phyloP scores from a whole-genome alignment of 1,284 basidiomycete genomes.

The Schizophyllum commune region DNA sequence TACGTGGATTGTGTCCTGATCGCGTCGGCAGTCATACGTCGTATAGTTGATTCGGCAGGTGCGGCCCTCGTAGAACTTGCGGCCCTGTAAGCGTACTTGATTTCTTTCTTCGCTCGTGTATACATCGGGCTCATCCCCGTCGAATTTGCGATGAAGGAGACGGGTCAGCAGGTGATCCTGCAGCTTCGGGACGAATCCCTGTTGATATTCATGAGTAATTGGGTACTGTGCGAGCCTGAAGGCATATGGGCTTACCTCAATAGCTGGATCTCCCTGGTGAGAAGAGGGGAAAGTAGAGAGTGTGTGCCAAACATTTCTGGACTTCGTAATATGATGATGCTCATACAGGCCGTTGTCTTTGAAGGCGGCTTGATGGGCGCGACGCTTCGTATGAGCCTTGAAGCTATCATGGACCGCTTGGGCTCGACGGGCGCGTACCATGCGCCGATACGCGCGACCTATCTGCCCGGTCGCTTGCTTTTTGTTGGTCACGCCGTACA shows the following conservation, averaged over 20 bases:
- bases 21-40: conserved; percentile 18
- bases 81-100: conserved; percentile 5
- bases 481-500: conserved; percentile 14
- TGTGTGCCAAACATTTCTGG: background rate
- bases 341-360: conserved; percentile 6
- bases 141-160: conserved; percentile 7
- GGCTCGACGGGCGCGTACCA: background rate
- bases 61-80: conserved; percentile 15
- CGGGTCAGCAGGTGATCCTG: conserved; percentile 17
- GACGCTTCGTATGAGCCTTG: background rate
- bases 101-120: conserved; percentile 4
- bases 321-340: conserved; percentile 12
- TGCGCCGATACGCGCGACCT: conserved; percentile 8
- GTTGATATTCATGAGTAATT: background rate
- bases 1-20: conserved; percentile 28
- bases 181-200: conserved; percentile 15
- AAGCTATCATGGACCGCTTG: background rate
- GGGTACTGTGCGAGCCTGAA: background rate
- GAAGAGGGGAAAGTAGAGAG: conserved; percentile 4
- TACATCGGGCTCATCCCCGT: conserved; percentile 13
- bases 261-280: conserved; percentile 9
- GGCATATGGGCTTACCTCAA: conserved; percentile 4
- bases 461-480: conserved; percentile 8
- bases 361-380: background rate
- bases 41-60: conserved; percentile 16